Evolutionary conservation across 441 rosid species (phyloP).

Genomic region (Jatropha multifida): DNA sequence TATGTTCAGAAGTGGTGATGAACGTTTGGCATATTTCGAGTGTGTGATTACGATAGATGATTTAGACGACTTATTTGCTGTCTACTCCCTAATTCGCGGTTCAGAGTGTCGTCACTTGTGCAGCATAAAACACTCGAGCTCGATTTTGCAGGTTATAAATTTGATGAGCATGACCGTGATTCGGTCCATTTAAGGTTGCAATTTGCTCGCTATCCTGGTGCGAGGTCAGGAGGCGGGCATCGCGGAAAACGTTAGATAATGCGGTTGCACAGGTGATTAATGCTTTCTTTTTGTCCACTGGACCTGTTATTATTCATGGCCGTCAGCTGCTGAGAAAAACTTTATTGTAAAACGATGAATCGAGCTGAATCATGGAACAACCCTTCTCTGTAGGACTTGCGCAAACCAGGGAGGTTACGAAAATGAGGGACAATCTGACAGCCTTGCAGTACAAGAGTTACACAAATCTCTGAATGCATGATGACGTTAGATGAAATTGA

Average conservation of each 20-base stretch:
- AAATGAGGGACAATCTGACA: slow-evolving; percentile 32
- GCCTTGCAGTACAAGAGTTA: slow-evolving; percentile 33
- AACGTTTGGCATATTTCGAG: slow-evolving; percentile 19
- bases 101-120: slow-evolving; percentile 31
- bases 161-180: slow-evolving; percentile 67
- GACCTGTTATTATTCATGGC: slow-evolving; percentile 36
- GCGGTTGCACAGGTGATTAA: slow-evolving; percentile 42
- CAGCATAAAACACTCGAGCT: slow-evolving; percentile 46
- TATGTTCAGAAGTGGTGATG: slow-evolving; percentile 15
- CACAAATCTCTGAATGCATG: slow-evolving; percentile 24
- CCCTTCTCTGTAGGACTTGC: slow-evolving; percentile 49
- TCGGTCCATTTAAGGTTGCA: slow-evolving; percentile 60
- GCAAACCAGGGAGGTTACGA: slow-evolving; percentile 33
- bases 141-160: slow-evolving; percentile 73
- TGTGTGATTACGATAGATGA: slow-evolving; percentile 23
- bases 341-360: slow-evolving; percentile 29
- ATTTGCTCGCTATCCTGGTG: slow-evolving; percentile 83
- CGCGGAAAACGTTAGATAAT: slow-evolving; percentile 58
- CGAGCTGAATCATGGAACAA: slow-evolving; percentile 41
- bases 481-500: slow-evolving; percentile 28
- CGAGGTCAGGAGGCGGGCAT: slow-evolving; percentile 71
- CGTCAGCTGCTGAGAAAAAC: slow-evolving; percentile 31
- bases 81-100: slow-evolving; percentile 27
- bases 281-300: slow-evolving; percentile 27
- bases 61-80: slow-evolving; percentile 19